Evolutionary conservation across 768 basidiomycete genomes (phyloP).

Genomic region (Mycena haematopus): DNA sequence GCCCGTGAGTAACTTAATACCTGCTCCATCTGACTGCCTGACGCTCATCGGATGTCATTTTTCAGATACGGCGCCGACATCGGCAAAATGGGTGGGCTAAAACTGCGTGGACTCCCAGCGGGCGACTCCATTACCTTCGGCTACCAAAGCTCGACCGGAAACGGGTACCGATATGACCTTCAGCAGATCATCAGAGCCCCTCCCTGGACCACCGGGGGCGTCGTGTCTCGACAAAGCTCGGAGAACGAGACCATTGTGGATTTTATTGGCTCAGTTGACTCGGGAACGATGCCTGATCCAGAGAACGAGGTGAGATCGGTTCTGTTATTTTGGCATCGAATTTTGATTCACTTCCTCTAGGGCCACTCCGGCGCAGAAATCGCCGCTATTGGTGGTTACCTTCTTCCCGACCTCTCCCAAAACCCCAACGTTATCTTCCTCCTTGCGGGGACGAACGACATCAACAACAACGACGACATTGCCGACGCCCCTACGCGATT

Average conservation of each 20-base stretch:
- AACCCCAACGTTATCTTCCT: constrained; percentile 16
- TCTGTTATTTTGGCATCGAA: neutral
- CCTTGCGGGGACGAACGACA: constrained; percentile 22
- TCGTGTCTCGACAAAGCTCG: neutral
- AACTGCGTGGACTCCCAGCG: constrained; percentile 4
- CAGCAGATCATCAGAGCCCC: constrained; percentile 14
- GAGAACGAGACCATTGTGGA: constrained; percentile 8
- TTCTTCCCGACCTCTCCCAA: constrained; percentile 5
- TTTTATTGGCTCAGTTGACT: constrained; percentile 17
- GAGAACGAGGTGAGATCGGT: constrained; percentile 20
- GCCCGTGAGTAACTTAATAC: neutral
- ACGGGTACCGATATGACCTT: constrained; percentile 17
- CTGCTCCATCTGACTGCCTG: neutral
- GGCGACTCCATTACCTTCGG: constrained; percentile 22
- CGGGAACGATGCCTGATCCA: constrained; percentile 19
- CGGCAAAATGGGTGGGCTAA: constrained; percentile 12
- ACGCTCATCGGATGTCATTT: neutral
- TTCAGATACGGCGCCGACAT: constrained; percentile 8
- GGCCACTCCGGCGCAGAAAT: constrained; percentile 23
- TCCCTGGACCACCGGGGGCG: neutral
- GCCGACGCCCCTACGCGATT: constrained; percentile 8
- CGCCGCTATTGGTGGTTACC: neutral
- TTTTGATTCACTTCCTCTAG: neutral
- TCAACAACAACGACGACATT: constrained; percentile 14
- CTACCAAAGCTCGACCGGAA: constrained; percentile 4